phyloP scores from a whole-genome alignment of 805 yeast genomes.

The Dipodascus geniculatus region DNA sequence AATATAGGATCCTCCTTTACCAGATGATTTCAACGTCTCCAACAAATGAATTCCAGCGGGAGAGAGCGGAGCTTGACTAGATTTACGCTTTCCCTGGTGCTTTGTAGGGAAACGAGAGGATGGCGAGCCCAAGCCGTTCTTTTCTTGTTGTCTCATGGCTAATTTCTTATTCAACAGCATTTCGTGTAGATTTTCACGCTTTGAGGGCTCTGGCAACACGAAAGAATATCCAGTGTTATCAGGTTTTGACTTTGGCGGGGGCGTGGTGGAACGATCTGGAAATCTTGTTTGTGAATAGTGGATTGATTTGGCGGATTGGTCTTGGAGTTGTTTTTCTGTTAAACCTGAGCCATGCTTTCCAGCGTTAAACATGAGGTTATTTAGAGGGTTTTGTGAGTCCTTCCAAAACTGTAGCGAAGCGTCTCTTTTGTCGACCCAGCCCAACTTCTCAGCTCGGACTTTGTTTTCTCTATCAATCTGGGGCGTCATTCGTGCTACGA shows the following conservation, averaged over 20 bases:
- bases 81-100: not conserved
- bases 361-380: not conserved
- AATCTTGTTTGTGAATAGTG: not conserved
- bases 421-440: not conserved
- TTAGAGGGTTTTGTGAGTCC: not conserved
- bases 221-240: not conserved
- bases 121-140: not conserved
- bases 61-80: not conserved
- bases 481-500: not conserved
- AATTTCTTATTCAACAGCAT: not conserved
- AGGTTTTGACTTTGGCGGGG: too few species aligned
- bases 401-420: not conserved
- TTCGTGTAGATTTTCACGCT: not conserved
- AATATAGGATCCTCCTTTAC: not conserved
- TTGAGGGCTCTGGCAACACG: not conserved
- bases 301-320: not conserved
- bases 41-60: not conserved
- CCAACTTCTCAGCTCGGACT: not conserved
- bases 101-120: not conserved
- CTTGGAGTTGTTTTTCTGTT: not conserved
- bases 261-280: not conserved
- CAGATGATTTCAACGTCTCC: not conserved
- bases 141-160: not conserved
- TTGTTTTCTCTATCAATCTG: not conserved
- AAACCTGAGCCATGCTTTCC: not conserved